Evolutionary conservation across 2,329 filamentous ascomycete genomes (phyloP).

Genomic region (Scolecobasidium constrictum): DNA sequence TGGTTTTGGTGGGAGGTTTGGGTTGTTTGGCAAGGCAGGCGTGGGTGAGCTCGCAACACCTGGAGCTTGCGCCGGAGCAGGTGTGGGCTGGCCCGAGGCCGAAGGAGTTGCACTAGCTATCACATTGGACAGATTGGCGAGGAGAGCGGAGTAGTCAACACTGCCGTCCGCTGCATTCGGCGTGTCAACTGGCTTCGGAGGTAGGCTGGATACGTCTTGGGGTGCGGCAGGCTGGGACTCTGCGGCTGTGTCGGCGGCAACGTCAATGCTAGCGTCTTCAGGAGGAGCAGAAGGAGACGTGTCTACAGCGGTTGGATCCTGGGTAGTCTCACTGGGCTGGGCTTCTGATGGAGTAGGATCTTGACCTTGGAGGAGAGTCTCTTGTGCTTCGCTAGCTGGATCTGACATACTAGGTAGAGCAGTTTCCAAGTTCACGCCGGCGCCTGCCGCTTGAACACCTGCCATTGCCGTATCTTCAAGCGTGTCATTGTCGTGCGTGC

Average conservation of each 20-base stretch:
- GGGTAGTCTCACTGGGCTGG: neutral
- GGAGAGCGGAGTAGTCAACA: conserved; percentile 35
- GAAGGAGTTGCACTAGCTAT: conserved; percentile 16
- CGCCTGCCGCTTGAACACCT: too few relatives aligned
- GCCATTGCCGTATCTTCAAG: too few relatives aligned
- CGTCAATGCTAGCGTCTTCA: neutral
- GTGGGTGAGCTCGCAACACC: conserved; percentile 13
- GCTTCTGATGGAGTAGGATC: neutral
- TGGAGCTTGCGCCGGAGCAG: neutral
- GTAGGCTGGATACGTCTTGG: neutral
- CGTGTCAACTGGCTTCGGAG: neutral
- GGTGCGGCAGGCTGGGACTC: conserved; percentile 1
- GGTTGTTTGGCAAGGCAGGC: conserved; percentile 14
- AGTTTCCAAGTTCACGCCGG: too few relatives aligned
- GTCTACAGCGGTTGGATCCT: neutral
- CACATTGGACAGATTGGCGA: conserved; percentile 29
- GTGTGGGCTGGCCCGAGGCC: neutral
- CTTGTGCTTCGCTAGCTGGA: neutral
- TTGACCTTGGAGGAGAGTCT: neutral
- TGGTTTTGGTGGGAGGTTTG: conserved; percentile 35
- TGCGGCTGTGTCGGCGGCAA: neutral
- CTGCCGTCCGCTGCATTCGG: conserved; percentile 17
- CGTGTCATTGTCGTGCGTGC: too few relatives aligned
- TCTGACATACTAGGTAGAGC: too few relatives aligned
- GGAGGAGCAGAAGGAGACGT: neutral